Evolutionary conservation across 2,329 filamentous ascomycete species (phyloP).

Genomic region (Rutstroemia sp.): DNA sequence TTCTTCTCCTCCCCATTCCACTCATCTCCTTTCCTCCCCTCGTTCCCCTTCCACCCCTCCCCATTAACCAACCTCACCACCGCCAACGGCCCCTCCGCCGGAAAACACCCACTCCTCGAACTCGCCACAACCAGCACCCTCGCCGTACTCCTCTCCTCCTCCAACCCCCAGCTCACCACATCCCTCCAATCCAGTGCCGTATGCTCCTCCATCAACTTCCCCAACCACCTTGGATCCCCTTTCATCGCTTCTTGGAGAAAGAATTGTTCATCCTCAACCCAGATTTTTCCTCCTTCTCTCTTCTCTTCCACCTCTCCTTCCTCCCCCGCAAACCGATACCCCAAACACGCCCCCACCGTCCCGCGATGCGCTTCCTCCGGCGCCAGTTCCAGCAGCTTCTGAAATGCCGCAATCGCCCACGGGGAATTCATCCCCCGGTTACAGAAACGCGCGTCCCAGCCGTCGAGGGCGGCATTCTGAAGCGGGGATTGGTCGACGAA

Average conservation of each 20-base stretch:
- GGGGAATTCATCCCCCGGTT: conserved; percentile 28
- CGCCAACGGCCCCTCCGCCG: conserved; percentile 23
- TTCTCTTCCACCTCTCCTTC: not conserved
- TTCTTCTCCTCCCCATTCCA: not conserved
- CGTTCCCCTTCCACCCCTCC: not conserved
- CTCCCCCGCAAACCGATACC: conserved; percentile 20
- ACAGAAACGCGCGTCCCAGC: conserved; percentile 24
- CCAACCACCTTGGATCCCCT: conserved; percentile 24
- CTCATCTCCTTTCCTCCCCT: too few species aligned
- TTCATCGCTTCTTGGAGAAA: conserved; percentile 27
- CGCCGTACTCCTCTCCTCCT: conserved; percentile 14
- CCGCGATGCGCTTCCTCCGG: conserved; percentile 23
- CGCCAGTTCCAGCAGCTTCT: conserved; percentile 19
- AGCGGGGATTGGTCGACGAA: conserved; percentile 29
- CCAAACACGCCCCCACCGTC: conserved; percentile 26
- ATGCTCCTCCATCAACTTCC: conserved; percentile 29
- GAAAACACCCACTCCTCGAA: conserved; percentile 29
- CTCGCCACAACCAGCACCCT: conserved; percentile 27
- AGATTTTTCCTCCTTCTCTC: not conserved
- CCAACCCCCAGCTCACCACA: conserved; percentile 22
- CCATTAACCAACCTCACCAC: conserved; percentile 26
- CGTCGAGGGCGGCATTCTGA: conserved; percentile 23
- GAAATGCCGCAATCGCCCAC: conserved; percentile 21
- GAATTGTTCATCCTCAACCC: conserved; percentile 21
- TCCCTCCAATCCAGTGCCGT: conserved; percentile 27